Evolutionary conservation across 2,329 filamentous ascomycete species (phyloP).

Genomic region (Cytospora piceae): DNA sequence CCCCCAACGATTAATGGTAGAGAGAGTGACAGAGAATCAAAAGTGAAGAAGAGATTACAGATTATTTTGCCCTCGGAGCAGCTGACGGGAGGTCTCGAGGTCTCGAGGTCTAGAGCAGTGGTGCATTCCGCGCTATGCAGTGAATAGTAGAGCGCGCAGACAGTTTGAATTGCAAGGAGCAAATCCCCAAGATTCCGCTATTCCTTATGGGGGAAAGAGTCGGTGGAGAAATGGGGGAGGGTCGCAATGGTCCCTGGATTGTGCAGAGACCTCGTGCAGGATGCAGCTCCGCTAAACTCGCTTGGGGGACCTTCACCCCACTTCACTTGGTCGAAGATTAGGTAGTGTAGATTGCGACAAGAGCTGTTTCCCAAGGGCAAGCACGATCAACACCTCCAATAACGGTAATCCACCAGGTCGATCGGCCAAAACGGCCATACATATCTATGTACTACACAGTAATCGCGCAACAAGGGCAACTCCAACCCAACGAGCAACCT

Average conservation of each 20-base stretch:
- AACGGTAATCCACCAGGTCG: conserved; percentile 15
- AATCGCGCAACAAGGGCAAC: conserved; percentile 11
- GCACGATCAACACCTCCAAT: not conserved
- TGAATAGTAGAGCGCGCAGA: conserved; percentile 5
- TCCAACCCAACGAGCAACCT: conserved; percentile 6
- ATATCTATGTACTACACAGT: not conserved
- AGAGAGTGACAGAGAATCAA: too few relatives aligned
- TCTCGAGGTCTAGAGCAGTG: not conserved
- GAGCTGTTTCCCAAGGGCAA: not conserved
- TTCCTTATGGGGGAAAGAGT: conserved; percentile 4
- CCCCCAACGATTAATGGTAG: too few relatives aligned
- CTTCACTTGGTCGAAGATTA: not conserved
- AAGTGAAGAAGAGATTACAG: too few relatives aligned
- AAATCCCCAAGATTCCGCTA: conserved; percentile 11
- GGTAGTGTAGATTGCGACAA: too few relatives aligned
- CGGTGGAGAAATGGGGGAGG: conserved; percentile 4
- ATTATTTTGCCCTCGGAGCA: too few relatives aligned
- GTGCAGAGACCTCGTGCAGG: conserved; percentile 6
- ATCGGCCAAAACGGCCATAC: not conserved
- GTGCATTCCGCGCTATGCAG: not conserved
- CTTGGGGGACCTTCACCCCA: not conserved
- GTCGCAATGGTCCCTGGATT: conserved; percentile 16
- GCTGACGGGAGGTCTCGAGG: not conserved
- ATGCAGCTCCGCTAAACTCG: not conserved
- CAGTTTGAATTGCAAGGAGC: conserved; percentile 19